Percentiles rank a stretch among this genome's conserved stretches.
Evolutionary conservation across 345 rosid genomes (phyloP).

Genomic region (Linum trigynum): DNA sequence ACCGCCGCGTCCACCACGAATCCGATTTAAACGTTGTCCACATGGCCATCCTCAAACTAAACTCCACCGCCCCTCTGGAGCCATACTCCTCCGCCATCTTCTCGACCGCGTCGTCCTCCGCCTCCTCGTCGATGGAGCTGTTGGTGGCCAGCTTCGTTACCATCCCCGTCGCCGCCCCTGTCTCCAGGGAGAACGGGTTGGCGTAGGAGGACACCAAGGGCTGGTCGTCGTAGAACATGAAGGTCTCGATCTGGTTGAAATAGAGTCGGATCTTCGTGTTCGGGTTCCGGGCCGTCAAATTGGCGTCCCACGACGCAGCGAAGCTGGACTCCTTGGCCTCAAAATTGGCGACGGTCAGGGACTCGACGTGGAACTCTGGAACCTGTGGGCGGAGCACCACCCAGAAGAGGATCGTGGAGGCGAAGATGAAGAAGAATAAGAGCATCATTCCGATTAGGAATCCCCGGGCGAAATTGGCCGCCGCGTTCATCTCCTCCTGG

Average conservation of each 20-base stretch:
- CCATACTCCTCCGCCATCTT: slow-evolving; percentile 22
- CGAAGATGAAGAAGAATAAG: slow-evolving; percentile 24
- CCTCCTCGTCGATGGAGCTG: not conserved
- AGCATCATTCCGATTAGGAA: slow-evolving; percentile 26
- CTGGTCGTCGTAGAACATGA: slow-evolving; percentile 27
- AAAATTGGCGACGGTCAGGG: slow-evolving; percentile 40
- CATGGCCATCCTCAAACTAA: slow-evolving; percentile 20
- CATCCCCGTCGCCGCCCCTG: slow-evolving; percentile 4
- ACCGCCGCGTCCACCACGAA: slow-evolving; percentile 19
- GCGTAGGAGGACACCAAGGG: slow-evolving; percentile 16
- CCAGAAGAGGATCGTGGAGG: slow-evolving; percentile 40
- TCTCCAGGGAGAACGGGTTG: slow-evolving; percentile 15
- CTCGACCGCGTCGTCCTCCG: slow-evolving; percentile 11
- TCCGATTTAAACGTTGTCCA: slow-evolving; percentile 25
- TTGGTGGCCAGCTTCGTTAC: not conserved
- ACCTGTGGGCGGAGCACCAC: slow-evolving; percentile 53
- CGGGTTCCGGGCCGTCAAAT: slow-evolving; percentile 51
- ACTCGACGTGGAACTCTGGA: slow-evolving; percentile 35
- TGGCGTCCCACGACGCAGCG: slow-evolving; percentile 34
- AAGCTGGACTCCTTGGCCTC: slow-evolving; percentile 27
- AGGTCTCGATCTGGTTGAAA: slow-evolving; percentile 44
- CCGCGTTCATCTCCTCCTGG: not conserved
- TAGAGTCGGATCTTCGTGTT: slow-evolving; percentile 47
- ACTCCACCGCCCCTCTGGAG: slow-evolving; percentile 13
- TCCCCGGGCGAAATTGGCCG: slow-evolving; percentile 30